These are phyloP conservation scores for Botrytis byssoidea DNA, from an alignment of 2,329 filamentous ascomycete genomes.

Conservation along the genomic window DNA sequence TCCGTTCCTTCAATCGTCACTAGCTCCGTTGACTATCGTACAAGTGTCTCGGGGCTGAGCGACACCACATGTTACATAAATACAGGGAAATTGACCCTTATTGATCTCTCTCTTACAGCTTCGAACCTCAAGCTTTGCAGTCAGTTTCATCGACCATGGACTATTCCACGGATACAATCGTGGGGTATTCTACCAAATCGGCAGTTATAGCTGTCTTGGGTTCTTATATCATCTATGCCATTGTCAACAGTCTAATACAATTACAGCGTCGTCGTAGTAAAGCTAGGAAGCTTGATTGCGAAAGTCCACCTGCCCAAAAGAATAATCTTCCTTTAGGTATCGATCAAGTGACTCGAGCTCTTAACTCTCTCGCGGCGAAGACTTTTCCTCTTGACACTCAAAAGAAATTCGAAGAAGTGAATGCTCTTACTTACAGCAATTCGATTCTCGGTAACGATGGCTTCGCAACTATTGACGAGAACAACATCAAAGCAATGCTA, in stretches of 20 bases:
- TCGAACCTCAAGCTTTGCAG: not conserved
- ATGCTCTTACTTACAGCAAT: slow-evolving; percentile 34
- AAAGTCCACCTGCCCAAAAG: slow-evolving; percentile 29
- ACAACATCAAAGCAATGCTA: slow-evolving; percentile 56
- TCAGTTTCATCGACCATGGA: not conserved
- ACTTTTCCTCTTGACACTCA: slow-evolving; percentile 36
- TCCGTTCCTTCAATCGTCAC: not conserved
- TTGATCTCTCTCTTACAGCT: not conserved
- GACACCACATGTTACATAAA: not conserved
- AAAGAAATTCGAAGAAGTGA: slow-evolving; percentile 39
- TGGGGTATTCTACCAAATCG: slow-evolving; percentile 1
- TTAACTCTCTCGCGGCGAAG: slow-evolving; percentile 30
- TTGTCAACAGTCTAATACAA: not conserved
- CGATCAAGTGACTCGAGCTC: slow-evolving; percentile 31
- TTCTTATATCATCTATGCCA: slow-evolving; percentile 4
- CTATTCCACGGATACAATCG: not conserved
- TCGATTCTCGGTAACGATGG: slow-evolving; percentile 27
- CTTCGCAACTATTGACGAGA: slow-evolving; percentile 36
- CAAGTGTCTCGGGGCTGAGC: not conserved
- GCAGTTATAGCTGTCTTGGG: not conserved
- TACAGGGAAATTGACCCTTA: not conserved
- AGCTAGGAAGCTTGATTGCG: slow-evolving; percentile 34
- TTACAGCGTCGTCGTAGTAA: slow-evolving; percentile 27
- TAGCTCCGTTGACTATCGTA: not conserved
- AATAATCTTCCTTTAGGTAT: slow-evolving; percentile 34